Evolutionary conservation across 768 basidiomycete species (phyloP).

Genomic region (Pisolithus sp.): DNA sequence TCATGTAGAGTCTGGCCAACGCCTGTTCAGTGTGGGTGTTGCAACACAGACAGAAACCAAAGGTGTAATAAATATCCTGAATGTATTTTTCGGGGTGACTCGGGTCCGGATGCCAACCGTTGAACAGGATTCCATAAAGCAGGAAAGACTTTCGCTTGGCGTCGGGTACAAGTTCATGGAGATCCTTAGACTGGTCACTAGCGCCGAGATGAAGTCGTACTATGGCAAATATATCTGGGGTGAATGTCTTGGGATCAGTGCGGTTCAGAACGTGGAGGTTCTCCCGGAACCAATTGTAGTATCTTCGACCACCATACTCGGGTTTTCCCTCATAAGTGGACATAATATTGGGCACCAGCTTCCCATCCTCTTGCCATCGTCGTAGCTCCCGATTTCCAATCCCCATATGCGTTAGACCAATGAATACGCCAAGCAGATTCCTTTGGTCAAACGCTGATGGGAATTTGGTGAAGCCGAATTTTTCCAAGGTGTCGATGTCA

Average conservation of each 20-base stretch:
- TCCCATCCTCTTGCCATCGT: conserved; percentile 25
- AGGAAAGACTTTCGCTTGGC: neutral
- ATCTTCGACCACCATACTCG: conserved; percentile 13
- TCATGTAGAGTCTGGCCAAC: neutral
- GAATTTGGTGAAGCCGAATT: conserved; percentile 29
- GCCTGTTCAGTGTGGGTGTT: neutral
- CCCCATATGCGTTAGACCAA: conserved; percentile 17
- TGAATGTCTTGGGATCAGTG: neutral
- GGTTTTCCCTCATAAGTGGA: conserved; percentile 19
- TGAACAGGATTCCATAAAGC: neutral
- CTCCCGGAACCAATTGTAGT: conserved; percentile 30
- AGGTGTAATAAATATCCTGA: neutral
- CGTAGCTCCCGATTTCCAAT: conserved; percentile 21
- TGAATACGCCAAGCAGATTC: conserved; percentile 27
- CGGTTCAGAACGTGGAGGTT: conserved; percentile 25
- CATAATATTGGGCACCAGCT: conserved; percentile 27
- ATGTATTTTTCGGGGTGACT: neutral
- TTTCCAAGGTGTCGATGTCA: conserved; percentile 24
- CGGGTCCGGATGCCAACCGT: neutral
- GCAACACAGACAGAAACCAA: conserved; percentile 12
- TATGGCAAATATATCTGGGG: neutral
- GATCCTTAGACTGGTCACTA: neutral
- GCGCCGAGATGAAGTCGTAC: neutral
- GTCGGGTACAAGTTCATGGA: neutral
- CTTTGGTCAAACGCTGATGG: conserved; percentile 5